Conservation (phyloP, 169 alveolate species). For the Cryptosporidium ubiquitum region DNA sequence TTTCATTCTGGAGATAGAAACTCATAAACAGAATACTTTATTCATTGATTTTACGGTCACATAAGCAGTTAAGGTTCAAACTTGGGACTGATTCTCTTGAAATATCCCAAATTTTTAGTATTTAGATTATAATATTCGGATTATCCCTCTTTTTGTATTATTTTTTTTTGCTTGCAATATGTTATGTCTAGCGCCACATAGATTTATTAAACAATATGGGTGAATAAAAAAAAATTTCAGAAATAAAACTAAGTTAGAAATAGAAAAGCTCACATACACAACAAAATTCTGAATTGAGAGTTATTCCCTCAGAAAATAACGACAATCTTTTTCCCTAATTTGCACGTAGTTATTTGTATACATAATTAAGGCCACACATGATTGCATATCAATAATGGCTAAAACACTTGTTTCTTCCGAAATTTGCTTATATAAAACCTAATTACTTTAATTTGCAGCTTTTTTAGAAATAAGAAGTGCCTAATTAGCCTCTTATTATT, state of each 20-base stretch:
- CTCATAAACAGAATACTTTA: constrained; percentile 53
- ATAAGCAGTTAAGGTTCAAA: background rate
- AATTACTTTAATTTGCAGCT: background rate
- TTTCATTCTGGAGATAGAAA: constrained; percentile 64
- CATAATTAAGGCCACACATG: background rate
- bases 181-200: constrained; percentile 74
- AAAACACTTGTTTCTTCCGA: background rate
- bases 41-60: background rate
- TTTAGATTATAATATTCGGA: background rate
- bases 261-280: background rate
- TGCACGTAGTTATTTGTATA: background rate
- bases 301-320: background rate
- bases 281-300: background rate
- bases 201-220: background rate
- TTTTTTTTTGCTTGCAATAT: constrained; percentile 45
- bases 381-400: background rate
- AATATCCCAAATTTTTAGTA: constrained; percentile 8
- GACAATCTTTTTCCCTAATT: background rate
- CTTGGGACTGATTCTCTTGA: background rate
- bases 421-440: background rate
- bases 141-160: constrained; percentile 24
- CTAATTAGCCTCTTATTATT: background rate
- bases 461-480: background rate
- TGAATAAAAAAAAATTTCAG: background rate
- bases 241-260: background rate